Evolutionary conservation across 345 rosid genomes (phyloP).

Genomic region (Anastatica hierochuntica): DNA sequence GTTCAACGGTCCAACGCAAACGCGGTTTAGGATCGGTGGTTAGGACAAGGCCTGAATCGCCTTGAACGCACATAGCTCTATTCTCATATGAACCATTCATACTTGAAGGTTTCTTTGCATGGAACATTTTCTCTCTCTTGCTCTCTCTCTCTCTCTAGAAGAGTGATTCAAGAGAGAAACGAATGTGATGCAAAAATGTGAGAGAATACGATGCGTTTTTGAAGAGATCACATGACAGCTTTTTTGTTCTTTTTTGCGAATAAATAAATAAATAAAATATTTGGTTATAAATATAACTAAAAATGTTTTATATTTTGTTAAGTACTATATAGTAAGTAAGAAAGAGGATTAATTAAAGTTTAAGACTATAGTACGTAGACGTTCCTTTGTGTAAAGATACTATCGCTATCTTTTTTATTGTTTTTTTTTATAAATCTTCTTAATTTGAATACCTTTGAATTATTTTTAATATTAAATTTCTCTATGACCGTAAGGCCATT

Average conservation of each 20-base stretch:
- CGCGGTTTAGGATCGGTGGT: slow-evolving; percentile 99
- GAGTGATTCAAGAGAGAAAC: slow-evolving; percentile 36
- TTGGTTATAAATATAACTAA: too few relatives aligned
- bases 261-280: too few relatives aligned
- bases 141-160: slow-evolving; percentile 30
- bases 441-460: too few relatives aligned
- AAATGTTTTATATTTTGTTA: slow-evolving; percentile 8
- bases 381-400: slow-evolving; percentile 33
- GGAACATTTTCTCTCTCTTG: slow-evolving; percentile 84
- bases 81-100: slow-evolving; percentile 74
- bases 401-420: slow-evolving; percentile 24
- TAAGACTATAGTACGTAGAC: slow-evolving; percentile 19
- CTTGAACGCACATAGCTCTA: slow-evolving; percentile 92
- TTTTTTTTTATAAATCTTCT: too few relatives aligned
- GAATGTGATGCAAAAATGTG: slow-evolving; percentile 78
- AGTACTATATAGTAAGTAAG: background rate
- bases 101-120: slow-evolving; percentile 77
- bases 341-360: slow-evolving; percentile 20
- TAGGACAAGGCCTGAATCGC: slow-evolving; percentile 97
- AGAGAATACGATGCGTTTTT: slow-evolving; percentile 88
- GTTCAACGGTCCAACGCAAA: slow-evolving; percentile 99
- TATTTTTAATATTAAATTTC: too few relatives aligned
- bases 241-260: slow-evolving; percentile 9
- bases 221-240: slow-evolving; percentile 32
- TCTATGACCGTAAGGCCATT: background rate